Base-by-base conservation (phyloP, 768 basidiomycete genomes). In the Boletus pseudopeckii region DNA sequence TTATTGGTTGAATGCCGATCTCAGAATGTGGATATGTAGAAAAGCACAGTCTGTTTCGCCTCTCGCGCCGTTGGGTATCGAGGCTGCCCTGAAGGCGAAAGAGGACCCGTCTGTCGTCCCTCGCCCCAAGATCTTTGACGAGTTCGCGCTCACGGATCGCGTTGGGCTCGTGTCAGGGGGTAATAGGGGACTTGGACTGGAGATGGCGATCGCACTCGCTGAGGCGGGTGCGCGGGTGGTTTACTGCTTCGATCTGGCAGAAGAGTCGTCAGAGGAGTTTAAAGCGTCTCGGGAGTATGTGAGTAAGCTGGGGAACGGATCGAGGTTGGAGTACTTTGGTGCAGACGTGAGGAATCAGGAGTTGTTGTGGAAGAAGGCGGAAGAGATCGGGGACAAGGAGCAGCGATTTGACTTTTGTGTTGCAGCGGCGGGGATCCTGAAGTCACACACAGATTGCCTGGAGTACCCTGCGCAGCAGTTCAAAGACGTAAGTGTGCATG, bases 361-460 rank as follows among this genome's bases (percentile, higher is more conserved):
- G 42, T 59, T 64, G 37, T 64, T 85, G 61, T 88, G 87, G 85
- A 74, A 72, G 42, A 68, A 74, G 47, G 82, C 71, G 71, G 72
- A 79, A 63, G 75, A 76, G 59, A 83, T 92, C 43, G 87, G 82
- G 1, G 77, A 86, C 54, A 75, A 71, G 58, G 89, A 91, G 56
- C 78, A 80, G 17, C 74, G 88, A 58, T 78, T 92, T 74, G 89
- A 92, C 64, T 76, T 85, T 15, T 88, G 86, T 60, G 68, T 91
- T 54, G 89, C 89, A 4, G 88, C 90, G 17, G 90, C 90, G 39
- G 90, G 89, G 20, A 80, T 91, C 49, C 64, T 88, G 64, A 81
- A 78, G 60, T 61, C 72, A 0, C 75, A 86, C 55, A 82, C 70
- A 30, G 81, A 82, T 52, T 88, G 86, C 59, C 66, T 89, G 68